A percentile compares a stretch with the other conserved stretches of the same genome.
Conservation (phyloP, 108 stramenopile genomes). For the Nannochloropsis salina region DNA sequence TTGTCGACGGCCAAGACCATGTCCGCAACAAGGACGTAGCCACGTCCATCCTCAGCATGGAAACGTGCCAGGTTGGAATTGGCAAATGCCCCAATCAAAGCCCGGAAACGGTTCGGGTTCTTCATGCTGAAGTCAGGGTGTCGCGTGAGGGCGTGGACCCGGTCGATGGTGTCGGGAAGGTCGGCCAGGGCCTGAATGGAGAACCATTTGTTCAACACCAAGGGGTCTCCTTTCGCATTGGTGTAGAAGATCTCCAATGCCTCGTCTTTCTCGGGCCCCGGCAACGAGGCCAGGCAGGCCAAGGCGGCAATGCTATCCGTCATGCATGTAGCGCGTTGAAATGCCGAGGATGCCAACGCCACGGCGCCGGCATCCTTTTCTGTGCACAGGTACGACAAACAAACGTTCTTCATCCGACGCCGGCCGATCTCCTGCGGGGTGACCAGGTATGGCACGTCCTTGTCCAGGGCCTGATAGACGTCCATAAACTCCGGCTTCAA, state of each 20-base stretch:
- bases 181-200: constrained; percentile 68
- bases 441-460: constrained; percentile 53
- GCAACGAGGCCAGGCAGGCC: constrained; percentile 62
- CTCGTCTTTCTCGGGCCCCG: constrained; percentile 58
- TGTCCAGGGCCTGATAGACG: constrained; percentile 61
- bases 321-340: constrained; percentile 69
- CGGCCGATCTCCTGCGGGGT: constrained; percentile 45
- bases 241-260: constrained; percentile 73
- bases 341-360: constrained; percentile 57
- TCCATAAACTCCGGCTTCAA: constrained; percentile 57
- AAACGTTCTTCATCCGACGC: constrained; percentile 67
- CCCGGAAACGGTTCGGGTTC: constrained; percentile 85
- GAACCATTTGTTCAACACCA: constrained; percentile 75
- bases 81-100: constrained; percentile 70
- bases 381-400: constrained; percentile 65
- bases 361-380: constrained; percentile 63
- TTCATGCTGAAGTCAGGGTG: constrained; percentile 81
- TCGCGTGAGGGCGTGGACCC: constrained; percentile 43
- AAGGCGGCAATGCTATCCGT: constrained; percentile 87
- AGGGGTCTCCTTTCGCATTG: constrained; percentile 65
- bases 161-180: constrained; percentile 62
- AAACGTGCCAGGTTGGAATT: constrained; percentile 65
- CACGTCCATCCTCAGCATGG: constrained; percentile 72
- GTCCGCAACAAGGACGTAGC: constrained; percentile 79
- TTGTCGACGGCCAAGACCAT: constrained; percentile 68